A percentile compares a stretch with the other conserved stretches of the same genome.
Conservation (phyloP, 768 basidiomycete genomes). For the Mycena maculata region DNA sequence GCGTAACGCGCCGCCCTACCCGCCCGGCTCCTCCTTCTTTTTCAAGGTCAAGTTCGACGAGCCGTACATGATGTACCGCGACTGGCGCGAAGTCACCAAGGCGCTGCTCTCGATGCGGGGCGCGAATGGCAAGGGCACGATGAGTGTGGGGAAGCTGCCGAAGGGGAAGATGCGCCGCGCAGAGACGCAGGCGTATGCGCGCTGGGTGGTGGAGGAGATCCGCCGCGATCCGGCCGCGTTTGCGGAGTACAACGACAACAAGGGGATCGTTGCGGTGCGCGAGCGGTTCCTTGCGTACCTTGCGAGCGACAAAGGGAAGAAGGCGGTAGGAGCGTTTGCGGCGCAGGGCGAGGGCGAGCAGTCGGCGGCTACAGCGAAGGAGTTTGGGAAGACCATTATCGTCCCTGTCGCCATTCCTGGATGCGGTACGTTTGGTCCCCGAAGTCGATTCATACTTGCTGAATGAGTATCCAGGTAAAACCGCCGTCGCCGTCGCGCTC, state of each 20-base stretch:
- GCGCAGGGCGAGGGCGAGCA: constrained; percentile 36
- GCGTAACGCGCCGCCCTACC: constrained; percentile 69
- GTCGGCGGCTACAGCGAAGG: neutral
- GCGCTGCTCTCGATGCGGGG: constrained; percentile 61
- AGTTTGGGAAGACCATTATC: constrained; percentile 81
- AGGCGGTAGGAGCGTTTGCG: constrained; percentile 32
- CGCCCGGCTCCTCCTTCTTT: constrained; percentile 88
- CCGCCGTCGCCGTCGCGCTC: constrained; percentile 83
- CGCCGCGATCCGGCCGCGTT: constrained; percentile 69
- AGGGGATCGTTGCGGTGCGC: constrained; percentile 87
- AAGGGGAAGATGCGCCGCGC: constrained; percentile 76
- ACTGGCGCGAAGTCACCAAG: constrained; percentile 96
- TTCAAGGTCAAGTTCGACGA: constrained; percentile 99
- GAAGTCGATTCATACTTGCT: neutral
- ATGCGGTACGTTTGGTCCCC: constrained; percentile 70
- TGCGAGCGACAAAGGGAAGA: constrained; percentile 59
- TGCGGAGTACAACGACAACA: constrained; percentile 69
- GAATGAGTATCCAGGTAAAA: constrained; percentile 78
- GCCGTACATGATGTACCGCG: constrained; percentile 98
- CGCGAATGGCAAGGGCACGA: constrained; percentile 9
- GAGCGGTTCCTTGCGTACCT: constrained; percentile 83
- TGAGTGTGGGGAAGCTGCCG: constrained; percentile 56
- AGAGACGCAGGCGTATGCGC: constrained; percentile 84
- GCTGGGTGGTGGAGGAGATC: constrained; percentile 88
- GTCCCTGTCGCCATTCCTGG: constrained; percentile 95